These are phyloP conservation scores for Epicoccum sorghinum DNA, from an alignment of 2,329 filamentous ascomycete genomes.

Conservation along the genomic window DNA sequence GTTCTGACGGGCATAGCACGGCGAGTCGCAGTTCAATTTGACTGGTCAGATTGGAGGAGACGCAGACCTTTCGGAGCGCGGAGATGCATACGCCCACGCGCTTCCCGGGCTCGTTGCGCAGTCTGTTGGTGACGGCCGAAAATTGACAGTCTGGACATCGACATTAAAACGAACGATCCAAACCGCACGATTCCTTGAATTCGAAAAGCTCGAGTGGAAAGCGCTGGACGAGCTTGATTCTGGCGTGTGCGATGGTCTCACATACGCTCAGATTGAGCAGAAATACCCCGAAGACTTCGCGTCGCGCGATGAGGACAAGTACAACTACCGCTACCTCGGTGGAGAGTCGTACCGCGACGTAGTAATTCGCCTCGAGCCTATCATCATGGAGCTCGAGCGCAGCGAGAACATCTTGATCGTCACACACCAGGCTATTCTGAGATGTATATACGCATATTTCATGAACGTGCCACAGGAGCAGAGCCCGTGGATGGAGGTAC, in stretches of 20 bases:
- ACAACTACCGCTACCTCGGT: constrained; percentile 98
- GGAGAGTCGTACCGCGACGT: constrained; percentile 97
- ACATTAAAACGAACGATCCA: constrained; percentile 86
- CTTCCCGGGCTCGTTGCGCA: constrained; percentile 83
- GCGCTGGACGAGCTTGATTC: constrained; percentile 96
- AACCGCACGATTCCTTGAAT: constrained; percentile 85
- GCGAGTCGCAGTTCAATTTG: constrained; percentile 92
- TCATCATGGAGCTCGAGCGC: constrained; percentile 98
- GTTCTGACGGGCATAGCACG: constrained; percentile 67
- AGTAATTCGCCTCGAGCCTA: constrained; percentile 95
- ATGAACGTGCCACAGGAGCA: constrained; percentile 94
- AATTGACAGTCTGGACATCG: constrained; percentile 76
- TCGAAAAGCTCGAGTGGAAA: constrained; percentile 98
- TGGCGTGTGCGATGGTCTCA: constrained; percentile 94
- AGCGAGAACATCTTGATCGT: constrained; percentile 97
- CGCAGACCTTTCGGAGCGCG: constrained; percentile 81
- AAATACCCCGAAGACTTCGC: constrained; percentile 92
- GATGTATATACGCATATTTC: constrained; percentile 98
- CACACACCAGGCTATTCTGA: constrained; percentile 93
- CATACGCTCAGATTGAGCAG: constrained; percentile 92
- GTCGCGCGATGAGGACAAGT: constrained; percentile 96
- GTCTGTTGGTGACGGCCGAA: constrained; percentile 77
- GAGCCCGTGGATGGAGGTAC: constrained; percentile 98
- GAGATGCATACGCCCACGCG: constrained; percentile 83
- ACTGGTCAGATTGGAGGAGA: constrained; percentile 92